These are phyloP conservation scores for Digitaria exilis DNA, from an alignment of 202 grass and related monocot species.

Conservation along the genomic window DNA sequence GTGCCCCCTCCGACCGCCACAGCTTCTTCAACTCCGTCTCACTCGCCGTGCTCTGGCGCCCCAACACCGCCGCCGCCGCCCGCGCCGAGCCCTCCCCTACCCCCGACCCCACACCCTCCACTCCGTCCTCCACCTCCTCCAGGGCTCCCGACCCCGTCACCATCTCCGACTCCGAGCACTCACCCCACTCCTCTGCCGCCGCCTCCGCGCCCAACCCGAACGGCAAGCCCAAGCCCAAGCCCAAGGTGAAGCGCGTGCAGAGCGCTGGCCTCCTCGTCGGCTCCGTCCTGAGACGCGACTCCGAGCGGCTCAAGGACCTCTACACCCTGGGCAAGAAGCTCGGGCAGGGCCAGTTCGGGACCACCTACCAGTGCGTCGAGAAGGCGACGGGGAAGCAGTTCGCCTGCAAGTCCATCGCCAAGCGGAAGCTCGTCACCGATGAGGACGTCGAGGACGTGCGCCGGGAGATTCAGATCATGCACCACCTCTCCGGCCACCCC, in stretches of 20 bases:
- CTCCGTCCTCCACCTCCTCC: slow-evolving; percentile 39
- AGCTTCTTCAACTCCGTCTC: slow-evolving; percentile 83
- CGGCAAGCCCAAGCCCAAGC: slow-evolving; percentile 23
- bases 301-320: slow-evolving; percentile 82
- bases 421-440: slow-evolving; percentile 80
- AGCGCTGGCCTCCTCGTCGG: slow-evolving; percentile 75
- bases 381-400: slow-evolving; percentile 77
- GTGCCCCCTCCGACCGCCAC: slow-evolving; percentile 38
- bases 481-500: slow-evolving; percentile 79
- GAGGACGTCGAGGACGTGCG: slow-evolving; percentile 97
- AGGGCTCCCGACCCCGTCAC: slow-evolving; percentile 50
- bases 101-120: slow-evolving; percentile 8
- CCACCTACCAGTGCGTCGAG: slow-evolving; percentile 87
- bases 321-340: slow-evolving; percentile 83
- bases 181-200: neutral
- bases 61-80: slow-evolving; percentile 40
- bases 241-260: slow-evolving; percentile 64
- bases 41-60: slow-evolving; percentile 68
- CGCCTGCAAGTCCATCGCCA: slow-evolving; percentile 97
- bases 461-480: slow-evolving; percentile 96
- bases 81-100: slow-evolving; percentile 34
- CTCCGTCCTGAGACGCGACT: slow-evolving; percentile 76
- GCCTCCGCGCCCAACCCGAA: slow-evolving; percentile 13
- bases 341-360: slow-evolving; percentile 97
- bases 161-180: slow-evolving; percentile 50